Evolutionary conservation across 176 grass and related monocot species (phyloP).

Genomic region (Zoysia pacifica): DNA sequence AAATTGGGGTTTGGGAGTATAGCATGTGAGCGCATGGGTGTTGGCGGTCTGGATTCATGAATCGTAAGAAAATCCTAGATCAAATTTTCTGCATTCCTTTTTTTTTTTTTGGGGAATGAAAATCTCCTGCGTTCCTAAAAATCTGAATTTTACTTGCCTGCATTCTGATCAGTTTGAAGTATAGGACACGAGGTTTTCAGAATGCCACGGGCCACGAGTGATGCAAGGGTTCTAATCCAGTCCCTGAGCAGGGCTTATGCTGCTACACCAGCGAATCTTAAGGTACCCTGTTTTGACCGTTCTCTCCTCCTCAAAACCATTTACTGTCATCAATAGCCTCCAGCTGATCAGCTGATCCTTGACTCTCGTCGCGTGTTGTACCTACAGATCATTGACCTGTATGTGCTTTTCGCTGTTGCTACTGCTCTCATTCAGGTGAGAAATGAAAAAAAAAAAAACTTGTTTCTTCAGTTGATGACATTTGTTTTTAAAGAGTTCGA

Average conservation of each 20-base stretch:
- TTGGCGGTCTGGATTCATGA: too few relatives aligned
- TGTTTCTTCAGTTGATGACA: not conserved
- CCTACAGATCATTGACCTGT: constrained; percentile 84
- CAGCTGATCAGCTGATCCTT: not conserved
- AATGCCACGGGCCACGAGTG: constrained; percentile 60
- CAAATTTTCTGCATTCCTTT: too few relatives aligned
- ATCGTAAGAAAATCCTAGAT: too few relatives aligned
- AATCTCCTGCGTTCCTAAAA: not conserved
- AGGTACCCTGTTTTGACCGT: constrained; percentile 29
- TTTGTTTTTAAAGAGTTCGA: not conserved
- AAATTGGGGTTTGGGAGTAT: too few relatives aligned
- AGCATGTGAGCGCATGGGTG: too few relatives aligned
- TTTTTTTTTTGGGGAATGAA: too few relatives aligned
- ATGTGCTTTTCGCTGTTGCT: constrained; percentile 59
- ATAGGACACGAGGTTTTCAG: not conserved
- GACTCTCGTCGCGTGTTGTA: not conserved
- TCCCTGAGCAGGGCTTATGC: constrained; percentile 73
- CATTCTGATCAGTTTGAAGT: not conserved
- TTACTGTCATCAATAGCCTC: not conserved
- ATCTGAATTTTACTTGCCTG: constrained; percentile 1
- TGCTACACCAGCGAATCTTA: constrained; percentile 74
- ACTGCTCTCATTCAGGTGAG: constrained; percentile 68
- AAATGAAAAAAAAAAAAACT: not conserved
- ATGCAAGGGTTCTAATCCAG: constrained; percentile 71
- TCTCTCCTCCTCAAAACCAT: not conserved